Base-by-base conservation (phyloP, 371 early-diverging fungal genomes). In the Paraphysoderma sedebokerense region DNA sequence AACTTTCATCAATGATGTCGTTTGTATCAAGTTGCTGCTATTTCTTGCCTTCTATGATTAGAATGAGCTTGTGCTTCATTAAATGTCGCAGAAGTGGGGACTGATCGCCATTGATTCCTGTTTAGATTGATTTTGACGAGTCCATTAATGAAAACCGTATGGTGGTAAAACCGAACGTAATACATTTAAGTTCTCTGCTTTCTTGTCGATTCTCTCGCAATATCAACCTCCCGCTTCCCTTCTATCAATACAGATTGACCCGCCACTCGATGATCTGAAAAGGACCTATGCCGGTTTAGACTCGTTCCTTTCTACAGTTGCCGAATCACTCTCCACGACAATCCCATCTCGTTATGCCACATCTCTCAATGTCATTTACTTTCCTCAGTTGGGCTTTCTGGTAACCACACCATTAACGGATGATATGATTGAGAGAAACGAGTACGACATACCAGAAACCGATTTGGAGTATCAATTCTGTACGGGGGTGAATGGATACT, bases 311-410 rank as follows among this genome's bases (percentile, higher is more conserved):
- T 66, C 73, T 0, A 54, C 69, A 37, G 73, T 77, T 0, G 82
- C 83, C 2, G 60, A 62, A 34, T 70, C 75, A 20, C 69, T 84
- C 12, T 65, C 66, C 19, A 35, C 42, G 8, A 56, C 49, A 1
- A 56, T 84, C 6, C 79, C 79, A 0, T 40, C 55, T 8, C 57
- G 63, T 15, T 58, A 74, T 42, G 63, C 69, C 0, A 53, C 60
- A 5, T 51, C 63, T 0, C 50, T 83, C 41, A 81, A 81, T 45
- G 83, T 85, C 5, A 72, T 87, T 6, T 87, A 87, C 53, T 85
- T 84, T 55, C 87, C 87, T 3, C 79, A 81, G 60, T 66, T 87
- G 3, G 87, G 87, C 1, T 86, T 77, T 48, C 55, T 86, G 9
- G 63, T 84, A 17, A 74, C 84, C 1, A 54, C 81, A 3, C 81